Percentiles rank a stretch among this genome's conserved stretches.
These are phyloP conservation scores for Hypsizygus ulmarius DNA, from an alignment of 1,284 basidiomycete species.

Conservation along the genomic window DNA sequence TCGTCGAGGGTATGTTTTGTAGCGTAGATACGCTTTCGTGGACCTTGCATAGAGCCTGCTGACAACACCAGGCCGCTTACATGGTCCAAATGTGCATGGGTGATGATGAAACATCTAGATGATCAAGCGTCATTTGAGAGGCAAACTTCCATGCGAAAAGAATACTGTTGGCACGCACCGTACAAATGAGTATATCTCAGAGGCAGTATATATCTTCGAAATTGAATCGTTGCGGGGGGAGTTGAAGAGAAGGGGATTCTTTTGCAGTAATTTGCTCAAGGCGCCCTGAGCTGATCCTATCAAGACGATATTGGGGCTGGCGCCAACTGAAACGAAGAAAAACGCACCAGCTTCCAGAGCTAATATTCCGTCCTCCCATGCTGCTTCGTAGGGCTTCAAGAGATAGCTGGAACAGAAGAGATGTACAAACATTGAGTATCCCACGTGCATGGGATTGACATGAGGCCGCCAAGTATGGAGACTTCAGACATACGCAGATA, in stretches of 20 bases:
- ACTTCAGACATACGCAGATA: constrained; percentile 59
- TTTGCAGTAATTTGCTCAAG: constrained; percentile 50
- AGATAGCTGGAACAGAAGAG: constrained; percentile 56
- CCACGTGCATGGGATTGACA: constrained; percentile 12
- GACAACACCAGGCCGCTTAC: constrained; percentile 72
- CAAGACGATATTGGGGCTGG: constrained; percentile 6
- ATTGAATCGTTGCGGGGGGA: constrained; percentile 18
- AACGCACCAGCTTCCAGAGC: constrained; percentile 68
- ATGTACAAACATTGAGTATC: constrained; percentile 13
- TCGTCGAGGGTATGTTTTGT: constrained; percentile 61
- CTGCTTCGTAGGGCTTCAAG: constrained; percentile 53
- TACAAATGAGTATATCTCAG: constrained; percentile 59
- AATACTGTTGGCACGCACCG: constrained; percentile 42
- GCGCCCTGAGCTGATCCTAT: constrained; percentile 72
- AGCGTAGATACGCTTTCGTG: constrained; percentile 64
- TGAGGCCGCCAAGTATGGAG: constrained; percentile 8
- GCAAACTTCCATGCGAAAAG: not conserved
- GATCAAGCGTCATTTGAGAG: not conserved
- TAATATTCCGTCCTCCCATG: constrained; percentile 68
- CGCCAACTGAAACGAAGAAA: not conserved
- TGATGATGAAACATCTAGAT: constrained; percentile 67
- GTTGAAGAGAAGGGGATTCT: constrained; percentile 52
- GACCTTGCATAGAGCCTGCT: constrained; percentile 66
- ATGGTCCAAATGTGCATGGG: constrained; percentile 84
- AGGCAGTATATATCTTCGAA: constrained; percentile 36